Evolutionary conservation across 768 basidiomycete genomes (phyloP).

Genomic region (Boletus tylopilopsis): DNA sequence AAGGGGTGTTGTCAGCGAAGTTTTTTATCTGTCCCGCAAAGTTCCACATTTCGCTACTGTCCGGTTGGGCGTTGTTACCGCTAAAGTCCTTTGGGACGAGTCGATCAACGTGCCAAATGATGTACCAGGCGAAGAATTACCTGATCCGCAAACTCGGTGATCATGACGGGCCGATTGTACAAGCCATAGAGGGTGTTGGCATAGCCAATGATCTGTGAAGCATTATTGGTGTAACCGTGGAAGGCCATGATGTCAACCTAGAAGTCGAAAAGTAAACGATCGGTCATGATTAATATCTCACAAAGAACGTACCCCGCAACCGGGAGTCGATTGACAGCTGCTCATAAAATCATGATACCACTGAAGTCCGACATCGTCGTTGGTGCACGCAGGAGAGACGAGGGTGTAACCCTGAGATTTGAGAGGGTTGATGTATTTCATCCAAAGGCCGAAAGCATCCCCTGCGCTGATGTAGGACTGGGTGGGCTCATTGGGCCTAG

Average conservation of each 20-base stretch:
- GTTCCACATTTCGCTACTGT: slow-evolving; percentile 32
- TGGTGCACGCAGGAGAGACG: slow-evolving; percentile 65
- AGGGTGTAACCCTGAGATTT: slow-evolving; percentile 51
- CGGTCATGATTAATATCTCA: neutral
- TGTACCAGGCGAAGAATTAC: slow-evolving; percentile 28
- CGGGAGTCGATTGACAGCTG: slow-evolving; percentile 10
- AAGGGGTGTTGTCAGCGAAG: slow-evolving; percentile 42
- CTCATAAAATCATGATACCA: slow-evolving; percentile 59
- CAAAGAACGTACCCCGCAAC: slow-evolving; percentile 46
- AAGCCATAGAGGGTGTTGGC: slow-evolving; percentile 42
- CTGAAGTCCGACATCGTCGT: slow-evolving; percentile 47
- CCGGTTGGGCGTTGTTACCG: slow-evolving; percentile 36
- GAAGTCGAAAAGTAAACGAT: neutral
- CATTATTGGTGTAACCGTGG: slow-evolving; percentile 65
- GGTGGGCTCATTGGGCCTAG: slow-evolving; percentile 60
- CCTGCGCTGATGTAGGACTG: slow-evolving; percentile 61
- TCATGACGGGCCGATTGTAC: slow-evolving; percentile 42
- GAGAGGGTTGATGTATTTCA: slow-evolving; percentile 57
- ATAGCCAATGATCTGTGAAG: slow-evolving; percentile 49
- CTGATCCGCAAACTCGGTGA: slow-evolving; percentile 73
- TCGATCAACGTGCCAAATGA: neutral
- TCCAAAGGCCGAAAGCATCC: slow-evolving; percentile 53
- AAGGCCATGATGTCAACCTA: slow-evolving; percentile 56
- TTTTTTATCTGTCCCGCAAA: slow-evolving; percentile 42
- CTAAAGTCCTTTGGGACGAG: slow-evolving; percentile 46